phyloP scores from a whole-genome alignment of 768 basidiomycete species.

The Termitomyces sp. region DNA sequence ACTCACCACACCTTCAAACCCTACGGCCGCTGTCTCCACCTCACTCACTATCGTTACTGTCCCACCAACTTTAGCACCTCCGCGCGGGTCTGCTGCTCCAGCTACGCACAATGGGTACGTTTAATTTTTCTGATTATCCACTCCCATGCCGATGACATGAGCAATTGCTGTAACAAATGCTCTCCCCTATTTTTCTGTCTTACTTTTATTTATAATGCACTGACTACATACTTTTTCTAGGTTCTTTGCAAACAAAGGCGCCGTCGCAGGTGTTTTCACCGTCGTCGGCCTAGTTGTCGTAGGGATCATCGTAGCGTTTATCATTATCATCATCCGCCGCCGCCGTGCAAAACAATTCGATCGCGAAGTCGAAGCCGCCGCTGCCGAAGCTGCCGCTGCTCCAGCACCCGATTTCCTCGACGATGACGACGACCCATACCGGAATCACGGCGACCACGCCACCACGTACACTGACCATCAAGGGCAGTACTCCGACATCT shows the following conservation, averaged over 20 bases:
- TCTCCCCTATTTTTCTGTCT: background rate
- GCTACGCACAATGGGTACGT: slow-evolving; percentile 10
- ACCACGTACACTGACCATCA: background rate
- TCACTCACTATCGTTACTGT: background rate
- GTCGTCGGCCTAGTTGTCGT: slow-evolving; percentile 64
- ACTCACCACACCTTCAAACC: background rate
- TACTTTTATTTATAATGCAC: background rate
- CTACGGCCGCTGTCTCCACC: background rate
- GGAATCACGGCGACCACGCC: background rate
- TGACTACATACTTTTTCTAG: background rate
- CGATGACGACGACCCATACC: slow-evolving; percentile 35
- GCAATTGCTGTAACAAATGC: too few species aligned
- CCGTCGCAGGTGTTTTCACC: slow-evolving; percentile 69
- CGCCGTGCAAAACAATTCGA: slow-evolving; percentile 65
- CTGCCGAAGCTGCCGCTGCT: slow-evolving; percentile 57
- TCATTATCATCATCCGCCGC: slow-evolving; percentile 55
- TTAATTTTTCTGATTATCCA: background rate
- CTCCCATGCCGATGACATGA: background rate
- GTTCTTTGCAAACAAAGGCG: slow-evolving; percentile 62
- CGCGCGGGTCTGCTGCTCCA: background rate
- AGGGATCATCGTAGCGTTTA: slow-evolving; percentile 44
- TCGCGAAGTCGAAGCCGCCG: slow-evolving; percentile 70
- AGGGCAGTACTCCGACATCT: slow-evolving; percentile 19
- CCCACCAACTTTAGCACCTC: background rate
- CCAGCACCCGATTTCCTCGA: slow-evolving; percentile 56